phyloP scores from a whole-genome alignment of 2,329 filamentous ascomycete species.

The Cytospora schulzeri region DNA sequence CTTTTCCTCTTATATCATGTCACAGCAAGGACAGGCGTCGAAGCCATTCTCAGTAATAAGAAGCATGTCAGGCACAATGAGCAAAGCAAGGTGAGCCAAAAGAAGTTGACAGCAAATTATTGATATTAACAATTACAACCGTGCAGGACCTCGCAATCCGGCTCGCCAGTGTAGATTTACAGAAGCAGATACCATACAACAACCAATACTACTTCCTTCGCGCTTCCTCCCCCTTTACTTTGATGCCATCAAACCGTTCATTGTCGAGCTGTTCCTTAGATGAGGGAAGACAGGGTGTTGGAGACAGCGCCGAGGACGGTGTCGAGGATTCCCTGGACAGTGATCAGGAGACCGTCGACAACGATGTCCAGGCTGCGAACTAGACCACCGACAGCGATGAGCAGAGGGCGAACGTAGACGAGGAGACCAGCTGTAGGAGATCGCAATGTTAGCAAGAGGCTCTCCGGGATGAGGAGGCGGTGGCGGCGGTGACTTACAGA shows the following conservation, averaged over 20 bases:
- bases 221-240: not conserved
- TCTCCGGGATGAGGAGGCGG: not conserved
- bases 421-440: constrained; percentile 28
- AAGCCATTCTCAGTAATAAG: not conserved
- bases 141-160: not conserved
- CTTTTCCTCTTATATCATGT: too few relatives aligned
- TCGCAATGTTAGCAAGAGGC: constrained; percentile 3
- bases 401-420: constrained; percentile 30
- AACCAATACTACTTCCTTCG: constrained; percentile 14
- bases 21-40: not conserved
- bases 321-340: constrained; percentile 32
- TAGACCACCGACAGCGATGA: constrained; percentile 32
- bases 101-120: constrained; percentile 15
- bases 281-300: constrained; percentile 28
- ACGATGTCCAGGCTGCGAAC: constrained; percentile 33
- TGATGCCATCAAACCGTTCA: not conserved
- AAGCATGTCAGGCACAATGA: not conserved
- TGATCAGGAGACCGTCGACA: constrained; percentile 31
- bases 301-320: constrained; percentile 30
- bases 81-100: not conserved
- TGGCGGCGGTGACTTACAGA: constrained; percentile 31
- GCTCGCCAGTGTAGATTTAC: not conserved
- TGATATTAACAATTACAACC: constrained; percentile 14
- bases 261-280: constrained; percentile 17
- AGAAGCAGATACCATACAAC: constrained; percentile 13